Evolutionary conservation across 352 stramenopile genomes (phyloP).

Genomic region (Pythium folliculosum): DNA sequence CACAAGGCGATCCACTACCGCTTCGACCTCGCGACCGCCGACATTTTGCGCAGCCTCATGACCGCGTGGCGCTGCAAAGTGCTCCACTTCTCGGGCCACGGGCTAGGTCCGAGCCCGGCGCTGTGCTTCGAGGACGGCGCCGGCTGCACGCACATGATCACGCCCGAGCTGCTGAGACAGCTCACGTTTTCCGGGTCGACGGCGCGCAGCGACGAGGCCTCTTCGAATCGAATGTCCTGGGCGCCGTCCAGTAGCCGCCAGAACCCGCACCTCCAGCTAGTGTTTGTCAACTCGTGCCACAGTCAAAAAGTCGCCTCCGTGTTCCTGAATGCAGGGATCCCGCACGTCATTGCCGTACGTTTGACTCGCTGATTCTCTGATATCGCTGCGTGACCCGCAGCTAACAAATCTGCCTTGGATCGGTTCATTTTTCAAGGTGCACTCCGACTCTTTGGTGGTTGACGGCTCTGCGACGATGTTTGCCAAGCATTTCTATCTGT

Average conservation of each 20-base stretch:
- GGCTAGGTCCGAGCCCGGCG: conserved; percentile 60
- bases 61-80: conserved; percentile 74
- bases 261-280: conserved; percentile 45
- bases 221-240: conserved; percentile 4
- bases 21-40: conserved; percentile 77
- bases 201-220: conserved; percentile 5
- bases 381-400: too few species aligned
- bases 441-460: conserved; percentile 77
- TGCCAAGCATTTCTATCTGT: conserved; percentile 86
- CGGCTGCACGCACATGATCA: conserved; percentile 77
- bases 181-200: conserved; percentile 62
- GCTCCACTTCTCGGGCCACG: conserved; percentile 81
- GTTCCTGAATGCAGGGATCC: conserved; percentile 89
- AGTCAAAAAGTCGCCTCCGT: conserved; percentile 86
- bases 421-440: conserved; percentile 38
- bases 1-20: conserved; percentile 77
- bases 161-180: conserved; percentile 57
- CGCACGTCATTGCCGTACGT: conserved; percentile 88
- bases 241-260: background rate
- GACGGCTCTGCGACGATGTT: conserved; percentile 80
- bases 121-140: conserved; percentile 82
- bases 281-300: conserved; percentile 87
- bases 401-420: background rate
- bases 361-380: too few species aligned
- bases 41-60: conserved; percentile 78